Conservation (phyloP, 192 early-diverging fungal species). For the Chytriomyces hyalinus region DNA sequence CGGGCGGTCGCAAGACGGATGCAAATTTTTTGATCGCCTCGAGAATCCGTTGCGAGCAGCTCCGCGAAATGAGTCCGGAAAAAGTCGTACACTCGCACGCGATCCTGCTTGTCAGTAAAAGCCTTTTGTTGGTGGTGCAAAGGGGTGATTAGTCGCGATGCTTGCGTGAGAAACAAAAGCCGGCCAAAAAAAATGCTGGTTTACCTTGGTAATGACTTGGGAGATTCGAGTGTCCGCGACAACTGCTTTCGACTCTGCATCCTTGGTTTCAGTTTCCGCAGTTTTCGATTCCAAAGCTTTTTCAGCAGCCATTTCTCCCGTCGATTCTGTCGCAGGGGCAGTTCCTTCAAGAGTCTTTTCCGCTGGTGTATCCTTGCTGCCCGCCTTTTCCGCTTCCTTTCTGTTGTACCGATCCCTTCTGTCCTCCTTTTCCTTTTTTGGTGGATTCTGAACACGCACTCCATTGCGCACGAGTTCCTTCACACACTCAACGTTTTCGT, state of each 20-base stretch:
- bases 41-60: constrained; percentile 44
- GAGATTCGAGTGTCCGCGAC: no score
- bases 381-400: neutral
- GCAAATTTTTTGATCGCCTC: constrained; percentile 11
- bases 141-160: neutral
- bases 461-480: constrained; percentile 21
- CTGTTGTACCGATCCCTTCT: neutral
- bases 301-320: neutral
- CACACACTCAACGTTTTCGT: neutral
- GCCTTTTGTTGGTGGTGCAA: neutral
- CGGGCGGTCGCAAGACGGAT: constrained; percentile 11
- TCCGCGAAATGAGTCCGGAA: constrained; percentile 54
- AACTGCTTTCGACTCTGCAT: neutral
- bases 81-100: constrained; percentile 42
- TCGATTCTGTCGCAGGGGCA: neutral
- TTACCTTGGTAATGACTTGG: constrained; percentile 18
- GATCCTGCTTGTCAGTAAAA: constrained; percentile 27
- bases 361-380: neutral
- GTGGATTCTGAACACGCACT: neutral
- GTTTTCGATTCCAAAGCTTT: neutral
- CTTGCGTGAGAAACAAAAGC: neutral
- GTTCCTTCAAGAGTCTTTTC: neutral
- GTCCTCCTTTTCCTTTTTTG: neutral
- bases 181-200: neutral
- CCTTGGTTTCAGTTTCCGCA: neutral